Evolutionary conservation across 2,329 filamentous ascomycete species (phyloP).

Genomic region (Venturia nashicola): DNA sequence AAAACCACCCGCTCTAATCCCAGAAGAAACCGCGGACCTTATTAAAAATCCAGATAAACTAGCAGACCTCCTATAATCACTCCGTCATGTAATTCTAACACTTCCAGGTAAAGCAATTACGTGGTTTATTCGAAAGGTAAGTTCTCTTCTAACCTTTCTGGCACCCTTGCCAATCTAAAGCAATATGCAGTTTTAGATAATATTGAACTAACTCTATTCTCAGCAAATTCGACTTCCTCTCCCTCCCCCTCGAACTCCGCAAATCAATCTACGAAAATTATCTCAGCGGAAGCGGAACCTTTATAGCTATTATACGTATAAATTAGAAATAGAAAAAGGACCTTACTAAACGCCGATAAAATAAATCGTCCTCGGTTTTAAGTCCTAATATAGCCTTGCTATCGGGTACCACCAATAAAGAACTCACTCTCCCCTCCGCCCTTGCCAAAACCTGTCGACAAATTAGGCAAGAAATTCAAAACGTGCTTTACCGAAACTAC

Average conservation of each 20-base stretch:
- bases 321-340: no score
- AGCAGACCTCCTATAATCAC: background rate
- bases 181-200: no score
- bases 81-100: background rate
- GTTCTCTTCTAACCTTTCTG: background rate
- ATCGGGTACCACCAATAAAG: background rate
- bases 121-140: background rate
- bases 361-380: no score
- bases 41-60: background rate
- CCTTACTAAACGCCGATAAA: no score
- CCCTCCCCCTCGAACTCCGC: background rate
- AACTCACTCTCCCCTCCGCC: background rate
- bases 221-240: background rate
- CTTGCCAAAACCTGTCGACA: background rate
- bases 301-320: background rate
- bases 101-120: background rate
- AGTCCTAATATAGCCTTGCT: no score
- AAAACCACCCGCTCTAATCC: background rate
- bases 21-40: background rate
- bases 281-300: background rate
- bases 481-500: background rate
- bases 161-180: background rate
- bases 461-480: background rate
- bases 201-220: background rate
- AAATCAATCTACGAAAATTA: background rate